Percentiles rank a stretch among this genome's conserved stretches.
phyloP scores from a whole-genome alignment of 2,329 filamentous ascomycete genomes.

The Cladosporium sp. region DNA sequence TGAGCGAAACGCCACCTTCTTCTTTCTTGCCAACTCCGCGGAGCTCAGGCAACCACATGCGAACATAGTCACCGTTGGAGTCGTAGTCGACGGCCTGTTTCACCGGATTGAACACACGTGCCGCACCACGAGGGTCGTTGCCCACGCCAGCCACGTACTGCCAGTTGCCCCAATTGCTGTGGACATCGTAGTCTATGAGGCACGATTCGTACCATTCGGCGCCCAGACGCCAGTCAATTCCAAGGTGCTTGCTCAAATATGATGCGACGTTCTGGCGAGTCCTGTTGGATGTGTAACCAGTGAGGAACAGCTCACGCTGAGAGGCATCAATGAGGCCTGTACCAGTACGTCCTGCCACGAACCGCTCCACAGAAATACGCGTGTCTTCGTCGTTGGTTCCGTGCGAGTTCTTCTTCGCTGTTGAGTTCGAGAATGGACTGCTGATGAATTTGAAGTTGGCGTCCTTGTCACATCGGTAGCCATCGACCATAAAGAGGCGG shows the following conservation, averaged over 20 bases:
- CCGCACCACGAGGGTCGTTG: slow-evolving; percentile 72
- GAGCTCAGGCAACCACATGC: slow-evolving; percentile 72
- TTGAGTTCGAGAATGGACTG: slow-evolving; percentile 35
- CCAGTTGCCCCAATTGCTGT: slow-evolving; percentile 81
- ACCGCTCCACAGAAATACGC: slow-evolving; percentile 52
- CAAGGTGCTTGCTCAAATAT: slow-evolving; percentile 71
- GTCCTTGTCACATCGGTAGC: slow-evolving; percentile 57
- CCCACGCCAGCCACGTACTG: slow-evolving; percentile 79
- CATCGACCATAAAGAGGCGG: slow-evolving; percentile 65
- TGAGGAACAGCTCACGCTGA: slow-evolving; percentile 72
- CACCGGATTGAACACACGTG: slow-evolving; percentile 77
- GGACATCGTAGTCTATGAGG: slow-evolving; percentile 74
- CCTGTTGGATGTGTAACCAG: slow-evolving; percentile 77
- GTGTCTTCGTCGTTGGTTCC: slow-evolving; percentile 48
- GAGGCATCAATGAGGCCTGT: slow-evolving; percentile 77
- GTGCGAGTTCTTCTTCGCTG: slow-evolving; percentile 44
- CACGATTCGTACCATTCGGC: slow-evolving; percentile 81
- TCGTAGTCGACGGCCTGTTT: slow-evolving; percentile 82
- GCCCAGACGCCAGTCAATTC: slow-evolving; percentile 77
- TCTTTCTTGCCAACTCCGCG: slow-evolving; percentile 46
- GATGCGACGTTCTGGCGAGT: slow-evolving; percentile 75
- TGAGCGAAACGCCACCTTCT: slow-evolving; percentile 7
- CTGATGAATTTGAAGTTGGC: slow-evolving; percentile 40
- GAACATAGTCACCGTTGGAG: slow-evolving; percentile 67
- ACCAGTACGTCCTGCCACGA: slow-evolving; percentile 70